A percentile compares a stretch with the other conserved stretches of the same genome.
Conservation (phyloP, 1,284 basidiomycete species). For the Leccinum holopus region DNA sequence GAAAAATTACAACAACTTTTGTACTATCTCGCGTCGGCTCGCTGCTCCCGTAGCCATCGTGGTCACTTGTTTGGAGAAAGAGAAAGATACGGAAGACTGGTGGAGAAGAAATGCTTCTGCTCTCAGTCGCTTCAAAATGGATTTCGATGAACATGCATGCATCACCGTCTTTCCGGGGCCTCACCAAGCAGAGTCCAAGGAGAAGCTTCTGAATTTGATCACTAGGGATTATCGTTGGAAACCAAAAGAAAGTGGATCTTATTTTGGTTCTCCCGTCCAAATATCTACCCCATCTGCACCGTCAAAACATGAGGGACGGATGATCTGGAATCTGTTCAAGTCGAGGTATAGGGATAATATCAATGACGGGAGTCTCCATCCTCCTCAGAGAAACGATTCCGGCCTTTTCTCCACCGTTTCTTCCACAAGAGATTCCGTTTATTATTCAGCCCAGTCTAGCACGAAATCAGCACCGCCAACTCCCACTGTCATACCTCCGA, state of each 20-base stretch:
- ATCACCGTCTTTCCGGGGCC: conserved; percentile 19
- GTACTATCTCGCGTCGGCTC: conserved; percentile 24
- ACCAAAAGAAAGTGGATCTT: conserved; percentile 7
- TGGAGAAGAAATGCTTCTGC: conserved; percentile 21
- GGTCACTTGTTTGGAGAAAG: conserved; percentile 25
- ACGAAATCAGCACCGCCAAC: conserved; percentile 10
- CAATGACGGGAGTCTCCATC: background rate
- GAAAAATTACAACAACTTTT: conserved; percentile 28
- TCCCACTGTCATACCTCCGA: conserved; percentile 14
- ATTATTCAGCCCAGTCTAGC: conserved; percentile 18
- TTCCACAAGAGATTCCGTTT: background rate
- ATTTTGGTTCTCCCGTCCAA: conserved; percentile 18
- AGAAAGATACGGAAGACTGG: conserved; percentile 28
- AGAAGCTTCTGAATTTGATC: conserved; percentile 17
- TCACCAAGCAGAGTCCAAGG: conserved; percentile 15
- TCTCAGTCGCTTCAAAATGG: conserved; percentile 15
- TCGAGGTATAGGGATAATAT: background rate
- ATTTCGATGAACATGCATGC: conserved; percentile 30
- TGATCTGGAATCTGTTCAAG: background rate
- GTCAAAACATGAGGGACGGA: background rate
- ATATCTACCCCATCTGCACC: background rate
- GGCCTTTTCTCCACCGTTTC: background rate
- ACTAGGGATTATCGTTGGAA: conserved; percentile 13
- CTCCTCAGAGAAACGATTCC: background rate
- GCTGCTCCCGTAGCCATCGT: conserved; percentile 28